Base-by-base conservation (phyloP, 1,284 basidiomycete genomes). In the Moesziomyces sp. region DNA sequence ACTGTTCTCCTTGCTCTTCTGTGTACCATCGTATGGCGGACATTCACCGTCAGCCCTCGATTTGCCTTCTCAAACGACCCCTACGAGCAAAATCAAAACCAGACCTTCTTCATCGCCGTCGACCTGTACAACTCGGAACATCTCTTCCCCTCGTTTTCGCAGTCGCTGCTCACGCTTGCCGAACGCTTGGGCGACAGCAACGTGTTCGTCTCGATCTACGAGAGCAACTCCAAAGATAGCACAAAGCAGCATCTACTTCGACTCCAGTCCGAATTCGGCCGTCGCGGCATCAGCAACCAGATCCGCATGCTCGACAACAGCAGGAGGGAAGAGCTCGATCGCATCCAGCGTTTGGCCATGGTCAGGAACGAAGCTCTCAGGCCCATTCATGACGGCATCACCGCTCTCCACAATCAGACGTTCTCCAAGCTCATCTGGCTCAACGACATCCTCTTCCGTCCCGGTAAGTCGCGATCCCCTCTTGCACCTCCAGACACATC, bases 141-240 rank as follows among this genome's bases (percentile, higher is more conserved):
- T 24, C 65, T 80, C 38, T 65, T 80, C 18, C 78, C 78, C n/a
- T 52, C 53, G 26, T 80, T 72, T 48, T 60, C 62, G 19, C 18
- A 61, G 14, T 59, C 67, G 9, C 50, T 80, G 13, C 53, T 78
- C 46, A 44, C 60, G 19, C 38, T 77, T 19, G 59, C 65, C 13
- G 45, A 73, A 5, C 61, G 49, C 8, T 85, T 89, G 30, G 88
- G 89, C 16, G 74, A 83, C 3, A 83, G 86, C 40, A 88, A 88
- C 47, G 86, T 87, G 18, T 89, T 86, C 71, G 83, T 89, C 9
- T 89, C 88, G 23, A 84, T 89, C 48, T 86, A 89, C 69, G 88
- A 89, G 77, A 88, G 86, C 62, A 85, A 88, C 72, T 88, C 87
- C 33, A 38, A 68, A 33, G 88, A 89, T 74, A 68, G 68, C 6